Conservation (phyloP, 495 filamentous ascomycete species). For the Rostrohypoxylon terebratum region DNA sequence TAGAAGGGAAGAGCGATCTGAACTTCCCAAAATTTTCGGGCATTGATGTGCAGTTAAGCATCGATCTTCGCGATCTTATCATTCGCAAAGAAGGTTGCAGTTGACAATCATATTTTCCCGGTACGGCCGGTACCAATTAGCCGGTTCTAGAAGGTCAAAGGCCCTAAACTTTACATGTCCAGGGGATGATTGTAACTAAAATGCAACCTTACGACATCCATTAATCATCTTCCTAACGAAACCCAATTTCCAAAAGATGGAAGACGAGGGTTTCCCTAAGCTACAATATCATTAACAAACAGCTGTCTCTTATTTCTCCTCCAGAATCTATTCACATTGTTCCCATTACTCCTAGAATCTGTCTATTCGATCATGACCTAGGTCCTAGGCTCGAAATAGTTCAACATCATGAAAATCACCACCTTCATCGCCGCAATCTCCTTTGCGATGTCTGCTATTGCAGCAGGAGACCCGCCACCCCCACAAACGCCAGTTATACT, state of each 20-base stretch:
- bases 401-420: conserved; percentile 15
- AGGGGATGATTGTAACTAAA: conserved; percentile 29
- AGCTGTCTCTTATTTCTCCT: neutral
- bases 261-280: neutral
- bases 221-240: neutral
- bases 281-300: neutral
- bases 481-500: conserved; percentile 27
- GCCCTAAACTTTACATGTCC: conserved; percentile 10
- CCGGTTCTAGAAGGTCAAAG: conserved; percentile 21
- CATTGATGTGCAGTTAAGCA: conserved; percentile 15
- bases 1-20: neutral
- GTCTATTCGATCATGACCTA: neutral
- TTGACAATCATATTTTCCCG: conserved; percentile 18
- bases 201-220: conserved; percentile 22
- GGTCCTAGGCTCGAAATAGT: no score
- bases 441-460: conserved; percentile 16
- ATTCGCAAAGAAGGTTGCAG: conserved; percentile 19
- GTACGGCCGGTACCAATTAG: conserved; percentile 22
- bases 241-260: neutral
- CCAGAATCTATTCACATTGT: neutral
- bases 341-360: neutral
- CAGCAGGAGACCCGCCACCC: conserved; percentile 30
- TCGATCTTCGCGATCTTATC: conserved; percentile 24
- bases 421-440: conserved; percentile 15
- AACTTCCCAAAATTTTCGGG: neutral